Evolutionary conservation across 257 asterid species (phyloP).

Genomic region (Solanum okadae): DNA sequence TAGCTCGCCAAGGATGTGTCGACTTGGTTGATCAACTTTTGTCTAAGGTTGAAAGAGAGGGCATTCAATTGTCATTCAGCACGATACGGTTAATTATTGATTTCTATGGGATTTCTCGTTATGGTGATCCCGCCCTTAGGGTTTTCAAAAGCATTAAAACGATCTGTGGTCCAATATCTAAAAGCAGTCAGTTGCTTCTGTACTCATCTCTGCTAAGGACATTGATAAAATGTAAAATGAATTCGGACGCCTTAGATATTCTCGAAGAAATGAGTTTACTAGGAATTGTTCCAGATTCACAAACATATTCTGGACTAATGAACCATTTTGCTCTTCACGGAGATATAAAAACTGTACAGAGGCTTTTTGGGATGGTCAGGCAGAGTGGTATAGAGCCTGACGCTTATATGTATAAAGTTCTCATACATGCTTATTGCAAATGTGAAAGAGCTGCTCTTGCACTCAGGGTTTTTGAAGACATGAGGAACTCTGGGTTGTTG

Average conservation of each 20-base stretch:
- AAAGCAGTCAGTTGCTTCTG: constrained; percentile 34
- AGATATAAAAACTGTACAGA: constrained; percentile 70
- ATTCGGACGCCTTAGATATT: constrained; percentile 36
- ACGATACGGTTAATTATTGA: constrained; percentile 63
- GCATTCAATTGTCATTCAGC: constrained; percentile 60
- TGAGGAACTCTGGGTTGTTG: constrained; percentile 46
- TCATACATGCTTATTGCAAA: constrained; percentile 78
- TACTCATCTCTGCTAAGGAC: constrained; percentile 79
- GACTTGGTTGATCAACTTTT: constrained; percentile 64
- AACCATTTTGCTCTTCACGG: constrained; percentile 81
- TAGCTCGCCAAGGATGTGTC: constrained; percentile 62
- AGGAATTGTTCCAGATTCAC: constrained; percentile 56
- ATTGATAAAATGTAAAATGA: constrained; percentile 68
- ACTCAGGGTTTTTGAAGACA: constrained; percentile 71
- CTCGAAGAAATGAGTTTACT: constrained; percentile 80
- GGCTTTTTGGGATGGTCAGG: constrained; percentile 69
- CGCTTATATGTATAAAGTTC: constrained; percentile 75
- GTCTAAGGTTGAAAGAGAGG: constrained; percentile 54
- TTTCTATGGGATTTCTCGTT: constrained; percentile 61
- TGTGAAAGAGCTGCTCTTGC: constrained; percentile 82
- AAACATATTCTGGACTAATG: constrained; percentile 80
- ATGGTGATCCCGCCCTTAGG: constrained; percentile 59
- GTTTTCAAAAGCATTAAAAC: constrained; percentile 40
- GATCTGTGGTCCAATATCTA: constrained; percentile 53
- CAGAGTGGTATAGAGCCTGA: constrained; percentile 79